A percentile compares a stretch with the other conserved stretches of the same genome.
These are phyloP conservation scores for Penicillium expansum DNA, from an alignment of 2,329 filamentous ascomycete species.

Conservation along the genomic window DNA sequence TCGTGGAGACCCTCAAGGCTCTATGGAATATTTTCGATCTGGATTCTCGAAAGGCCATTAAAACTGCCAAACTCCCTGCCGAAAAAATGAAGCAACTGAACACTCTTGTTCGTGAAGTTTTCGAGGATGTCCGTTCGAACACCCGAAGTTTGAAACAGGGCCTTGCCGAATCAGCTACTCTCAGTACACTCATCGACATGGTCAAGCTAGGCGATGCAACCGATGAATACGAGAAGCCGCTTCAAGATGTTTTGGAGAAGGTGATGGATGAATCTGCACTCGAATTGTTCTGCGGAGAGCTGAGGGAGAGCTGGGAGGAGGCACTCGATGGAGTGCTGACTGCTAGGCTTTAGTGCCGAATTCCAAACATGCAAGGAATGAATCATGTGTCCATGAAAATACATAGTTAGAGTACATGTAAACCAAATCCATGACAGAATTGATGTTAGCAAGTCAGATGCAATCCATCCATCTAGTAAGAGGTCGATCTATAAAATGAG, in stretches of 20 bases:
- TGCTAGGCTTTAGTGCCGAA: constrained; percentile 27
- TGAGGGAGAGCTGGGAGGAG: constrained; percentile 51
- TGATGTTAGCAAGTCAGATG: not conserved
- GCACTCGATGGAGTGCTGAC: constrained; percentile 41
- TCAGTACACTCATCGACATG: constrained; percentile 43
- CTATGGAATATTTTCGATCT: constrained; percentile 34
- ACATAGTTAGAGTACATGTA: not conserved
- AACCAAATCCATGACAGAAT: not conserved
- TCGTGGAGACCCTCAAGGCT: constrained; percentile 44
- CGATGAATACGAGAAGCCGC: constrained; percentile 23
- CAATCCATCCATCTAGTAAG: not conserved
- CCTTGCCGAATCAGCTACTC: constrained; percentile 41
- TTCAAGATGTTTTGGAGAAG: constrained; percentile 35
- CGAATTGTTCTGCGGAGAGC: constrained; percentile 44
- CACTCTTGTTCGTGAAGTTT: constrained; percentile 25
- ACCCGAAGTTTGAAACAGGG: constrained; percentile 38
- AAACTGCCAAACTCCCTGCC: constrained; percentile 33
- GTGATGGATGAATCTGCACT: constrained; percentile 39
- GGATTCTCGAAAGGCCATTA: constrained; percentile 33
- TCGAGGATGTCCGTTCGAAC: constrained; percentile 36
- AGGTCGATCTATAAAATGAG: not conserved
- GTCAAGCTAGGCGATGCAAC: constrained; percentile 30
- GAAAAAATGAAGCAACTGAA: constrained; percentile 34
- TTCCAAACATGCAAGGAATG: not conserved
- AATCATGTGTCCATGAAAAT: constrained; percentile 1